Percentiles rank a stretch among this genome's conserved stretches.
Conservation (phyloP, 805 yeast species). For the Kodamaea fukazawae region DNA sequence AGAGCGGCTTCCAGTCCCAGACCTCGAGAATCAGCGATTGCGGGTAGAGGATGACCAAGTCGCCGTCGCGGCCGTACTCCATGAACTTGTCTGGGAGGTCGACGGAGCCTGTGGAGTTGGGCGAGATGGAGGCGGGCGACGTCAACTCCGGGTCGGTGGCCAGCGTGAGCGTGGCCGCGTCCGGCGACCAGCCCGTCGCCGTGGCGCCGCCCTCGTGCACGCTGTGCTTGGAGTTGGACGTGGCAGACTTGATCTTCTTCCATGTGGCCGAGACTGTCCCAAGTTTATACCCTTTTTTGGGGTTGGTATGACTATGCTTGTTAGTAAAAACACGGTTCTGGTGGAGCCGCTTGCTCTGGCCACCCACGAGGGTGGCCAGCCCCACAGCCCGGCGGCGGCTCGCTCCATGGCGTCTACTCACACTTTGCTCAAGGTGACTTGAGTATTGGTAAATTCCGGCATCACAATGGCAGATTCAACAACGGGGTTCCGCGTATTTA, state of each 20-base stretch:
- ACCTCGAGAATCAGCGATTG: conserved; percentile 21
- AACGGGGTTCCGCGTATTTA: no score
- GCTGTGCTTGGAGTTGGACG: not conserved
- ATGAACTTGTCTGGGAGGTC: not conserved
- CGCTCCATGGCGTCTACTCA: conserved; percentile 11
- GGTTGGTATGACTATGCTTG: conserved; percentile 26
- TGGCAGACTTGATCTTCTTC: conserved; percentile 38
- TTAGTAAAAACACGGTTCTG: conserved; percentile 10
- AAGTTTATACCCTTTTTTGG: conserved; percentile 34
- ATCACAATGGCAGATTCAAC: conserved; percentile 1
- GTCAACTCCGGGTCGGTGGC: no score
- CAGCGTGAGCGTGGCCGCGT: no score
- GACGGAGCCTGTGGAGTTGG: not conserved
- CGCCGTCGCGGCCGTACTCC: conserved; percentile 34
- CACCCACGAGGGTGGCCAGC: no score
- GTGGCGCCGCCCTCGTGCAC: not conserved
- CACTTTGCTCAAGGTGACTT: conserved; percentile 24
- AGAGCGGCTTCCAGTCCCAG: conserved; percentile 31
- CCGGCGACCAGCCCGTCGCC: no score
- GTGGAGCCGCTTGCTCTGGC: not conserved
- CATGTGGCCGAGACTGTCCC: conserved; percentile 44
- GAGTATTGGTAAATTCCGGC: conserved; percentile 17
- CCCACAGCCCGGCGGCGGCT: no score
- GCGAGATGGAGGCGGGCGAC: not conserved
- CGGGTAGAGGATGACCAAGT: conserved; percentile 27